Conservation (phyloP, 2,329 filamentous ascomycete genomes). For the Botryotinia calthae region DNA sequence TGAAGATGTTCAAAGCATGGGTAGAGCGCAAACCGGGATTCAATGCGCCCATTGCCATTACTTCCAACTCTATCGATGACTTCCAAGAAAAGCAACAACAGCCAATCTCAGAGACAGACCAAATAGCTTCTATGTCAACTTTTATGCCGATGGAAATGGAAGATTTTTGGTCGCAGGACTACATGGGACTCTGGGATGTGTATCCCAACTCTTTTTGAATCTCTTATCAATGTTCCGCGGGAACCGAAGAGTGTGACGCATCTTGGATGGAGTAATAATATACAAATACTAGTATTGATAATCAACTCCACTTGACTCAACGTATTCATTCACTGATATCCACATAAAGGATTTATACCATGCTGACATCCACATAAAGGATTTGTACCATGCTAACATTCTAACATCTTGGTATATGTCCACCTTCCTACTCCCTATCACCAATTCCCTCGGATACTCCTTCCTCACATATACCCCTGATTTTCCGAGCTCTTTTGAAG, state of each 20-base stretch:
- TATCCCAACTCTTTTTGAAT: constrained; percentile 12
- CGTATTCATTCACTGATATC: neutral
- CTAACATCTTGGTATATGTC: neutral
- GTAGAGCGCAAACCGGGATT: constrained; percentile 9
- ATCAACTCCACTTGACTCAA: neutral
- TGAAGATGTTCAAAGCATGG: constrained; percentile 9
- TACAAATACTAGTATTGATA: neutral
- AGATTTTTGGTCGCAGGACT: constrained; percentile 13
- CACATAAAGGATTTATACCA: neutral
- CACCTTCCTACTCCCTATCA: neutral
- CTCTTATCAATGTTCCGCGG: neutral
- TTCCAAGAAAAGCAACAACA: constrained; percentile 2
- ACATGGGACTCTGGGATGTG: constrained; percentile 9
- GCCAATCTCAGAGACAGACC: neutral
- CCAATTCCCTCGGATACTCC: neutral
- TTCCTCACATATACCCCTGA: neutral
- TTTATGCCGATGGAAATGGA: constrained; percentile 12
- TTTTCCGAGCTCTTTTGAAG: neutral
- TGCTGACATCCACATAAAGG: neutral
- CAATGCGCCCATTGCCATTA: neutral
- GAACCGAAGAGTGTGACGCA: neutral
- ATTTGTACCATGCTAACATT: neutral
- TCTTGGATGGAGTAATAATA: neutral
- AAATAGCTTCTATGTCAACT: neutral
- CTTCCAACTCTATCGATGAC: neutral